Evolutionary conservation across 257 asterid genomes (phyloP).

Genomic region (Ilex aquifolium): DNA sequence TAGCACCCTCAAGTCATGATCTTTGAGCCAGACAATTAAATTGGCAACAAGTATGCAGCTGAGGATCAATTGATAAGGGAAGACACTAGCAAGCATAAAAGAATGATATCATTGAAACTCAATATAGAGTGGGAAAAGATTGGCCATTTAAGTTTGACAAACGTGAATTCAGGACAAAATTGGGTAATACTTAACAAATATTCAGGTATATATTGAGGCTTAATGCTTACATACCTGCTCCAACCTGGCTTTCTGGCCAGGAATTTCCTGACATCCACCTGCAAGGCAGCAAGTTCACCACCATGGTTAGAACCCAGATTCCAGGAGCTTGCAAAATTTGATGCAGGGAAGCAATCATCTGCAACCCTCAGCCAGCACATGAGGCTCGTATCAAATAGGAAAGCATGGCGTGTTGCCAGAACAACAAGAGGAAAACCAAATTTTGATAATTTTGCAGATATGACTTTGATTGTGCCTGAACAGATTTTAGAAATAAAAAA

Average conservation of each 20-base stretch:
- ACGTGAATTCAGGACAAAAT: not conserved
- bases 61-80: conserved; percentile 9
- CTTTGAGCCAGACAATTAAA: not conserved
- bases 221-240: conserved; percentile 61
- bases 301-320: conserved; percentile 67
- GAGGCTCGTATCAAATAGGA: conserved; percentile 69
- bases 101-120: not conserved
- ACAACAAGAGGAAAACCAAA: conserved; percentile 88
- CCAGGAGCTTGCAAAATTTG: conserved; percentile 93
- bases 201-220: not conserved
- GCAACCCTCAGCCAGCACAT: conserved; percentile 98
- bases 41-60: not conserved
- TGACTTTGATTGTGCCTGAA: conserved; percentile 75
- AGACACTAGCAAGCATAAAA: not conserved
- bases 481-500: conserved; percentile 5
- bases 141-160: not conserved
- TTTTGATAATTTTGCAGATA: conserved; percentile 83
- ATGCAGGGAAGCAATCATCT: conserved; percentile 89
- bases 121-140: not conserved
- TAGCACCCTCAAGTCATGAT: conserved; percentile 18
- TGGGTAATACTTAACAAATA: not conserved
- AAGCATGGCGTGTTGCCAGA: conserved; percentile 90
- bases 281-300: conserved; percentile 87
- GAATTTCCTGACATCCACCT: conserved; percentile 88
- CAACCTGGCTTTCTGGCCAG: conserved; percentile 90